Base-by-base conservation (phyloP, 2,329 filamentous ascomycete genomes). In the Neurospora sp. region DNA sequence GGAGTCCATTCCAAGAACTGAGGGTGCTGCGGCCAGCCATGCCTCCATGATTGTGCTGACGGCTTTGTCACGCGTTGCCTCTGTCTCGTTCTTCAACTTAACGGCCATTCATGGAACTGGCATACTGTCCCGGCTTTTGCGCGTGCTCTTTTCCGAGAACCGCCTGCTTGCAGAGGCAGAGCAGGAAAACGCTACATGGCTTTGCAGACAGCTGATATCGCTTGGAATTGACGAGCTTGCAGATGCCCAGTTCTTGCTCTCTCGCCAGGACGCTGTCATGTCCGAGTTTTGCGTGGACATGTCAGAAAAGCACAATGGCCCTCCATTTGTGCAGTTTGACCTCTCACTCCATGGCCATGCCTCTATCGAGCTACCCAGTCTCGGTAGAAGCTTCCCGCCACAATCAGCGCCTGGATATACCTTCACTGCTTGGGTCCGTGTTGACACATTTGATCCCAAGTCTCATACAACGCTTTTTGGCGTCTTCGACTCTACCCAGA, bases 391-490 rank as follows among this genome's bases (percentile, higher is more conserved):
- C 1, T 99, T 99, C 76, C 96, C 96, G 11, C 93, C 96, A 1
- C 85, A 88, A 69, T 88, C 89, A 19, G 87, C 89, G 10, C 83
- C 85, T n/a, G 96, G 96, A 23, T 99, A 98, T 81, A 97, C 93
- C 0, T 91, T 99, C 71, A 88, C 92, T 66, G 88, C 92, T 0
- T 99, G 96, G 96, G 87, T 97, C 67, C 89, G 91, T 23, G 88
- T 99, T 71, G 94, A 98, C 78, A 84, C 88, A 52, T 98, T 96
- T 79, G 96, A 99, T 78, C 82, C 87, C 5, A 87, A 88, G 66
- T 89, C 91, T 17, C 96, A 99, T 79, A 99, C 96, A 0, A 99
- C 96, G 0, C 86, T 99, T 15, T 99, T 99, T 78, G 96, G 96
- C 36, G 92, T 96, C 8, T 98, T 96, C 79, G 96, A 99, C 80